These are phyloP conservation scores for Gyrodon tennesseensis DNA, from an alignment of 1,284 basidiomycete genomes.

Conservation along the genomic window DNA sequence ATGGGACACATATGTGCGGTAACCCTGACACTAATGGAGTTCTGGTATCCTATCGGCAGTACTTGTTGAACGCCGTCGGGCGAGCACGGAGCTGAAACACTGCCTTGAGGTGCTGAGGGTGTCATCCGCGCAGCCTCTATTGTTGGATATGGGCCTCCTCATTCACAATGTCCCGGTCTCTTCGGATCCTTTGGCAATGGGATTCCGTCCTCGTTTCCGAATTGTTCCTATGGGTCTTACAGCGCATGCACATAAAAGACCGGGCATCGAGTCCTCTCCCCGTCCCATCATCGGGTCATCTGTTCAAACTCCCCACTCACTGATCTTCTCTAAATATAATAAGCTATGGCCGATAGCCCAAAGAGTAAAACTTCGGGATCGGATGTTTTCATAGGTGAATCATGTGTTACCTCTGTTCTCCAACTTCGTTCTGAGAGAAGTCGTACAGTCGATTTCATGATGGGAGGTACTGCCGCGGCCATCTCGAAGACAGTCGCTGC, in stretches of 20 bases:
- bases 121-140: slow-evolving; percentile 5
- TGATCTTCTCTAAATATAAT: background rate
- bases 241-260: slow-evolving; percentile 25
- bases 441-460: slow-evolving; percentile 50
- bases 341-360: slow-evolving; percentile 23
- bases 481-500: slow-evolving; percentile 72
- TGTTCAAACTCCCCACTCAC: slow-evolving; percentile 37
- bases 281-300: background rate
- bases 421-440: slow-evolving; percentile 8
- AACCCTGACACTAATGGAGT: background rate
- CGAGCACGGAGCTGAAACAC: slow-evolving; percentile 22
- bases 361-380: slow-evolving; percentile 16
- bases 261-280: background rate
- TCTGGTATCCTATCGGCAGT: background rate
- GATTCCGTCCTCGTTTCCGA: slow-evolving; percentile 25
- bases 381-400: slow-evolving; percentile 35
- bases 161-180: background rate
- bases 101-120: slow-evolving; percentile 6
- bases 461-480: slow-evolving; percentile 54
- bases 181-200: background rate
- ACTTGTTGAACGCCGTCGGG: slow-evolving; percentile 21
- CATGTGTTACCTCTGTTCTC: background rate
- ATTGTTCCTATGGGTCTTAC: slow-evolving; percentile 25
- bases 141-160: background rate
- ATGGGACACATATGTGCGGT: background rate